These are phyloP conservation scores for Debaryomyces psychrophilus DNA, from an alignment of 1,139 yeast species.

Conservation along the genomic window DNA sequence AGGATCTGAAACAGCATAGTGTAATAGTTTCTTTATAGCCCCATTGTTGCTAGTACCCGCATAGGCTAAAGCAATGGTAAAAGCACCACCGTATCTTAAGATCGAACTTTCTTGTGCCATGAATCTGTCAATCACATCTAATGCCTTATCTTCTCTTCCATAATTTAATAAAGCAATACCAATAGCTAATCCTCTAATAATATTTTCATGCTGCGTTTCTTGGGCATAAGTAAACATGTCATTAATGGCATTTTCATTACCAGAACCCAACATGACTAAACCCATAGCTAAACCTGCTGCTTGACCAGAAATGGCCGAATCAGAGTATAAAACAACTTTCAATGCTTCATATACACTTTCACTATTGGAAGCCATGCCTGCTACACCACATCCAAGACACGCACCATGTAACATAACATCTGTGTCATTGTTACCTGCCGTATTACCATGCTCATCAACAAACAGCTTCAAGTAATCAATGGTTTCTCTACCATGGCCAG, in stretches of 20 bases:
- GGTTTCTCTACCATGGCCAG: conserved; percentile 94
- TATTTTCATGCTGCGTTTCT: conserved; percentile 95
- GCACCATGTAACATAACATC: conserved; percentile 96
- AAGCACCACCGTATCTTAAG: conserved; percentile 95
- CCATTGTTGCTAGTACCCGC: conserved; percentile 93
- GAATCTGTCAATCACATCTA: conserved; percentile 66
- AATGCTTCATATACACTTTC: conserved; percentile 78
- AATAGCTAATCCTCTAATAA: conserved; percentile 86
- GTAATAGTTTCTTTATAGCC: conserved; percentile 85
- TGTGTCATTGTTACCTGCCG: conserved; percentile 71
- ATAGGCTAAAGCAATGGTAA: conserved; percentile 90
- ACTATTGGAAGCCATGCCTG: conserved; percentile 91
- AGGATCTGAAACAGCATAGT: conserved; percentile 95
- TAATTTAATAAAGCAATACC: conserved; percentile 87
- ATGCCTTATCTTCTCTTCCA: conserved; percentile 85
- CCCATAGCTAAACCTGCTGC: conserved; percentile 99
- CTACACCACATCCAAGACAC: conserved; percentile 92
- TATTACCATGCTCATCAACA: conserved; percentile 66
- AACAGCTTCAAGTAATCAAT: conserved; percentile 77
- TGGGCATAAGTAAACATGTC: conserved; percentile 93
- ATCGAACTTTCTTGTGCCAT: conserved; percentile 78
- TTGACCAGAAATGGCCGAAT: conserved; percentile 93
- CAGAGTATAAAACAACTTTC: conserved; percentile 83
- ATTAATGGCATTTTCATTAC: conserved; percentile 65
- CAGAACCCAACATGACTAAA: conserved; percentile 93